Evolutionary conservation across 176 grass and related monocot genomes (phyloP), one percentile per base, ranked within the genome.

Genomic region (Dactylis glomerata): DNA sequence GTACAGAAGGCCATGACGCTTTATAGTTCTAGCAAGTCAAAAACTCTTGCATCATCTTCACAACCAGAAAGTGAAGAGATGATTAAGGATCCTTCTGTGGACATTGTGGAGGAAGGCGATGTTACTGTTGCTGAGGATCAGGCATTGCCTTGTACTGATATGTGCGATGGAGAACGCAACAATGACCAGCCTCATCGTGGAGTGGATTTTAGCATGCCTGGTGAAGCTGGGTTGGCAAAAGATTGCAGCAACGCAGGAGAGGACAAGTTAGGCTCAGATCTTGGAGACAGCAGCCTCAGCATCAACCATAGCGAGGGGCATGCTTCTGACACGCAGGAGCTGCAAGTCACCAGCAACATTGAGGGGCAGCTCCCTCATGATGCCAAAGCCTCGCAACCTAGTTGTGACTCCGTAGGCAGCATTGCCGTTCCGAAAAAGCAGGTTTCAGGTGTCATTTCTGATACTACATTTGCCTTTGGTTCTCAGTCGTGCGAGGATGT

Each of bases 1-100:
- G 3, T 76, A 20, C 86, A 87, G 86, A 83, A 68, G 22, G 86
- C 86, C 61, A 70, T 87, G 86, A 28, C 50, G 7, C 47, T 87
- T 56, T 87, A 68, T 46, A 82, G 49, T 67, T 75, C 63, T 75
- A 27, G 50, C 38, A 82, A 82, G 46, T 47, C 46, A 3, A 87
- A 77, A 66, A 36, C 16, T 68, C 86, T 51, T 10, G 36, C n/a
- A 40, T 86, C 75, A 47, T 40, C 55, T 58, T 6, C 17, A 52
- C 68, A 24, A 44, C 41, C 16, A 81, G 26, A 74, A 54, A 79
- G 41, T 41, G 85, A 75, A 24, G 22, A 65, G 78, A 58, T 31
- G 10, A n/a, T 36, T 14, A 52, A 42, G 27, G 24, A 82, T 50
- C 62, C 72, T 77, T 77, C 36, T 87, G 61, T n/a, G 6, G 46